Conservation (phyloP, 495 filamentous ascomycete genomes). For the Tuber aestivum region DNA sequence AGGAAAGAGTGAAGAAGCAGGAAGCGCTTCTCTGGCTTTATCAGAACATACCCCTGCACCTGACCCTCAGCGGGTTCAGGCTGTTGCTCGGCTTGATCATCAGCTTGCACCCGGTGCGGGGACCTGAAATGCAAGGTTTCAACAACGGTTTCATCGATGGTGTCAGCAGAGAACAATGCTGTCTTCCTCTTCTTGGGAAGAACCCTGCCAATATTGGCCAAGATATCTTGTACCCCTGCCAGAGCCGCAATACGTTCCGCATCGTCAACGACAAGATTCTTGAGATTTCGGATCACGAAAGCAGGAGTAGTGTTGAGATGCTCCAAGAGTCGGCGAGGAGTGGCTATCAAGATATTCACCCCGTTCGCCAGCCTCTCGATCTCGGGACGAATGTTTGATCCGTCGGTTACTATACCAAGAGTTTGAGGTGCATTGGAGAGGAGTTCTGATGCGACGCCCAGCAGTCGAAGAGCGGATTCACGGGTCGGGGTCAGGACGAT, state of each 20-base stretch:
- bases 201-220: conserved; percentile 26
- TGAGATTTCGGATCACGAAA: conserved; percentile 33
- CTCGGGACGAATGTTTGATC: conserved; percentile 35
- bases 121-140: conserved; percentile 19
- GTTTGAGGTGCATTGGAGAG: conserved; percentile 27
- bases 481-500: conserved; percentile 43
- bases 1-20: conserved; percentile 37
- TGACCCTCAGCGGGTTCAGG: conserved; percentile 1
- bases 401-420: conserved; percentile 35
- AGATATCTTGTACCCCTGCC: conserved; percentile 13
- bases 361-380: conserved; percentile 35
- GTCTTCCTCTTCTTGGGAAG: conserved; percentile 35
- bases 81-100: conserved; percentile 11
- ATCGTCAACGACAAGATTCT: conserved; percentile 33
- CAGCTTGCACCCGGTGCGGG: conserved; percentile 14
- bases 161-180: conserved; percentile 18
- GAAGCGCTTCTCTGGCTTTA: conserved; percentile 39
- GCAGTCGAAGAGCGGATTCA: conserved; percentile 33
- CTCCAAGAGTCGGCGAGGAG: conserved; percentile 31
- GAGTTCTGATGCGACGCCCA: conserved; percentile 33
- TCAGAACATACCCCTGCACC: conserved; percentile 35
- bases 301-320: conserved; percentile 32
- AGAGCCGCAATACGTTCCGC: conserved; percentile 17
- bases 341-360: conserved; percentile 39
- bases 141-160: conserved; percentile 4